Evolutionary conservation across 108 stramenopile species (phyloP), one percentile per base, ranked within the genome.

Genomic region (Skeletonema grethae): DNA sequence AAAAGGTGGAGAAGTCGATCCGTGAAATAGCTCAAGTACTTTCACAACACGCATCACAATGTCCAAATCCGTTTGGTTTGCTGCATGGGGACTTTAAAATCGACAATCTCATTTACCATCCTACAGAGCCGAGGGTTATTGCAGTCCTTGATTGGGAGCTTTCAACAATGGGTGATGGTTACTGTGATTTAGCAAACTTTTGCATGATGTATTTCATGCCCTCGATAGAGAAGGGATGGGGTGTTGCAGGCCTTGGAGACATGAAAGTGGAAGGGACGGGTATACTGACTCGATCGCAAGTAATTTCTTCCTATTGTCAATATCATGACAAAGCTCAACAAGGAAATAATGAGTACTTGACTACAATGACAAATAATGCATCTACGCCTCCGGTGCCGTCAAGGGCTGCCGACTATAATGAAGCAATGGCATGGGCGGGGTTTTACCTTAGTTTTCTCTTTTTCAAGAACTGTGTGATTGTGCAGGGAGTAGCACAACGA

Each of bases 71-170:
- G 12, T 75, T 77, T 13, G 76, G 86, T 11, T 76, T 99, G 31
- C 63, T 97, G 18, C 98, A 99, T 73, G 98, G 98, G 5, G 98
- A 99, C 65, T 99, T 87, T 85, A 97, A 97, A 59, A 84, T 99
- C 53, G 98, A 99, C 82, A 99, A 99, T 86, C 76, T 99, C 1
- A 79, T 98, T 29, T 97, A 92, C 69, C 96, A 97, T 83, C 94
- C 94, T 0, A 86, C 88, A 1, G 88, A 93, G 72, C 92, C 96
- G 1, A 81, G 83, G 32, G 91, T 96, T 12, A 83, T 98, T 67
- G 98, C 96, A 3, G 91, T 99, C 5, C 72, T 99, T 29, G 98
- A 99, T 79, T 99, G 98, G 98, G 98, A 99, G 69, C 82, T 99
- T 24, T 84, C 81, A 53, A 98, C 97, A 8, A 79, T 98, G 24